A percentile compares a stretch with the other conserved stretches of the same genome.
Conservation (phyloP, 2,329 filamentous ascomycete species). For the Sclerotinia minor region DNA sequence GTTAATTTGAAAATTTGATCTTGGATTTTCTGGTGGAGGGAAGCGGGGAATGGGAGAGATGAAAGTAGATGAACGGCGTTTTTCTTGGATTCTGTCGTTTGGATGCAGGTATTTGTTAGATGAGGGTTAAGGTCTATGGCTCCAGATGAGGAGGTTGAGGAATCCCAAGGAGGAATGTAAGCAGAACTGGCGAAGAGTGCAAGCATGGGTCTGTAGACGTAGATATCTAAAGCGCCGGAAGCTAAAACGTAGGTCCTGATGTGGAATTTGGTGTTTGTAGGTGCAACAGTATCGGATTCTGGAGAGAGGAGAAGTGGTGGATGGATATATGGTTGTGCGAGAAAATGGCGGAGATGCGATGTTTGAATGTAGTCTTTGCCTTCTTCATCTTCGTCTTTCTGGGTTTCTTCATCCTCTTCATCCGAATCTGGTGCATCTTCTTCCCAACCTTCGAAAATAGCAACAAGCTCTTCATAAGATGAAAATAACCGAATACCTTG, state of each 20-base stretch:
- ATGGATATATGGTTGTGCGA: slow-evolving; percentile 93
- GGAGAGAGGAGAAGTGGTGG: slow-evolving; percentile 69
- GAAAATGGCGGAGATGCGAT: slow-evolving; percentile 91
- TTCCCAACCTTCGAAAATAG: slow-evolving; percentile 92
- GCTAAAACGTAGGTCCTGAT: slow-evolving; percentile 89
- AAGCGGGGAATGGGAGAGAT: slow-evolving; percentile 50
- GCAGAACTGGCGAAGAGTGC: slow-evolving; percentile 81
- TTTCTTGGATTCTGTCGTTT: slow-evolving; percentile 55
- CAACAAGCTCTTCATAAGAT: slow-evolving; percentile 77
- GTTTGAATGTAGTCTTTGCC: slow-evolving; percentile 64
- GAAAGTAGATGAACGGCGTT: slow-evolving; percentile 76
- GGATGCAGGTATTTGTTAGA: slow-evolving; percentile 94
- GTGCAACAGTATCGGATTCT: slow-evolving; percentile 29
- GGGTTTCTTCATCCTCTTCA: slow-evolving; percentile 52
- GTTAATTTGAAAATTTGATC: slow-evolving; percentile 72
- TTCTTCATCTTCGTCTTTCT: slow-evolving; percentile 52
- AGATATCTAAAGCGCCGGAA: slow-evolving; percentile 73
- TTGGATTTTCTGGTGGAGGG: slow-evolving; percentile 60
- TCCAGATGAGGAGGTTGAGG: slow-evolving; percentile 31
- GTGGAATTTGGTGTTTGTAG: slow-evolving; percentile 81
- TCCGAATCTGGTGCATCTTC: slow-evolving; percentile 64
- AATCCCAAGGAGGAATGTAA: slow-evolving; percentile 65
- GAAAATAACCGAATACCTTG: slow-evolving; percentile 91
- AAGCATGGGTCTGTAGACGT: slow-evolving; percentile 88
- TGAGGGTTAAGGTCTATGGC: slow-evolving; percentile 66